Base-by-base conservation (phyloP, 257 asterid genomes). In the Leptodermis oblonga region DNA sequence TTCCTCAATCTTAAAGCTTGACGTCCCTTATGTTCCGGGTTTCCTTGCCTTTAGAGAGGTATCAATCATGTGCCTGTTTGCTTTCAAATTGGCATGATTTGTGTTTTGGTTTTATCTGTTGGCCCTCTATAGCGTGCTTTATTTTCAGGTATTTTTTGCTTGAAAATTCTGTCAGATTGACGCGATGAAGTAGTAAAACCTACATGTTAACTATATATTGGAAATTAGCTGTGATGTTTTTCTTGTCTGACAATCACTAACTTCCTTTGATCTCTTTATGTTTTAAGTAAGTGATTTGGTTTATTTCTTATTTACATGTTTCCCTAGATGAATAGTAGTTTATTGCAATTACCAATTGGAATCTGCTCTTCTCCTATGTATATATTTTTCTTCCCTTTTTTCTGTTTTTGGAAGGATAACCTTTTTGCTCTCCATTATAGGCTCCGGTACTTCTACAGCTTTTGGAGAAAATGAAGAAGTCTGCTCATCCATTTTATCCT, bases 31-130 rank as follows among this genome's bases (percentile, higher is more conserved):
- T 74, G 67, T 86, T 53, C 85, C 98, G 25, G 98, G 98, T 2
- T 92, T 92, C 82, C 81, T 92, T 73, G 96, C 98, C 31, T 92
- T 92, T 76, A 88, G 98, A 90, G 97, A 92, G 96, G 96, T 87
- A 11, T 73, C 51, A 8, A 36, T 20, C 48, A 33, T 52, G 1
- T 13, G 31, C 18, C 53, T 61, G 51, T 28, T 30, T 34, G 33
- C 14, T 9, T 74, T 54, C 5, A 37, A 58, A 30, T 73, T 49
- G 18, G 15, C 20, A 11, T 23, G 42, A 10, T 55, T 18, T 30
- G 23, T 37, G 20, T 7, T 59, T 59, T 59, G 37, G 12, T n/a
- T 17, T 1, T 2, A 28, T 56, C 1, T 14, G 5, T 56, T 30
- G 31, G 52, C 5, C 3, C 12, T 39, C 12, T 39, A 12, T 39